These are phyloP conservation scores for Phytophthora sansomeana DNA, from an alignment of 352 stramenopile species.

Conservation along the genomic window DNA sequence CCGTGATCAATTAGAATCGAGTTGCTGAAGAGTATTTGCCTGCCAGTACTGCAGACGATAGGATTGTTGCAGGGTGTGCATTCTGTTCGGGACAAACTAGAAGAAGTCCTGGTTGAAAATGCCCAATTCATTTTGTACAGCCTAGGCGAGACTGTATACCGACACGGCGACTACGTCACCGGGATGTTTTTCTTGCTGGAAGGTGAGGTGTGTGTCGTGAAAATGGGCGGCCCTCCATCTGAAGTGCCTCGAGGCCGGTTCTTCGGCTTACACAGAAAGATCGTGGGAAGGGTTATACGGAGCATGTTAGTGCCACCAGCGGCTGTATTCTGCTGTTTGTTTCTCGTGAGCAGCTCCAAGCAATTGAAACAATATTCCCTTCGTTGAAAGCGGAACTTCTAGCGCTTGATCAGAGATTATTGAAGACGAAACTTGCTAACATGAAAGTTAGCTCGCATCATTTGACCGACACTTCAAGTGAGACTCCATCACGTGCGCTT, in stretches of 20 bases:
- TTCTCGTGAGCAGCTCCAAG: slow-evolving; percentile 47
- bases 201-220: slow-evolving; percentile 54
- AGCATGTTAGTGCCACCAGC: slow-evolving; percentile 55
- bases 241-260: slow-evolving; percentile 47
- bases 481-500: slow-evolving; percentile 13
- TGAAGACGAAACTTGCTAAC: slow-evolving; percentile 47
- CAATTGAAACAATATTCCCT: slow-evolving; percentile 59
- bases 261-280: slow-evolving; percentile 56
- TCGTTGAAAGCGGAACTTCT: slow-evolving; percentile 54
- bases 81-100: slow-evolving; percentile 36
- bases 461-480: no score
- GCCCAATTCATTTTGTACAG: slow-evolving; percentile 58
- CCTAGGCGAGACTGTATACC: slow-evolving; percentile 61
- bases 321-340: slow-evolving; percentile 62
- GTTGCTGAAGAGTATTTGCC: slow-evolving; percentile 52
- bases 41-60: slow-evolving; percentile 52
- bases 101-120: slow-evolving; percentile 53
- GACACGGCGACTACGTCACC: slow-evolving; percentile 60
- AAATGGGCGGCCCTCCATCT: slow-evolving; percentile 19
- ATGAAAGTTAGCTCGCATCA: slow-evolving; percentile 20
- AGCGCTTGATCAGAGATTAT: slow-evolving; percentile 46
- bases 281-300: slow-evolving; percentile 51
- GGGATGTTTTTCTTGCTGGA: slow-evolving; percentile 64
- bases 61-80: slow-evolving; percentile 40
- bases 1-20: slow-evolving; percentile 50